These are phyloP conservation scores for Eucalyptus albens DNA, from an alignment of 345 rosid genomes.

Conservation along the genomic window DNA sequence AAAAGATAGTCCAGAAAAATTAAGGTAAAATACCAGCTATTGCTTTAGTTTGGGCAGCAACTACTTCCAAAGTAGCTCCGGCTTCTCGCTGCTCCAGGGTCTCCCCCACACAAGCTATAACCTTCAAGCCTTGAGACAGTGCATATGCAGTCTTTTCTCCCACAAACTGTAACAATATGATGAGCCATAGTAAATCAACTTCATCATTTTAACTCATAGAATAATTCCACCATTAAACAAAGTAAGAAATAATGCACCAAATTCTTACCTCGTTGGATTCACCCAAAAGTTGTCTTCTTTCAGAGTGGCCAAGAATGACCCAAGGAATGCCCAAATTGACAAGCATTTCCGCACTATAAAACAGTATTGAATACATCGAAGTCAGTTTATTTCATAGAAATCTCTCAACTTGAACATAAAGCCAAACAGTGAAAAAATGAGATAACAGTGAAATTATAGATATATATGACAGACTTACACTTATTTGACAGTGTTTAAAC, in stretches of 20 bases:
- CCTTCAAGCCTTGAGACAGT: constrained; percentile 80
- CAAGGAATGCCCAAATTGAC: constrained; percentile 67
- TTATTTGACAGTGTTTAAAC: not conserved
- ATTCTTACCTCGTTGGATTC: constrained; percentile 61
- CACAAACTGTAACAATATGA: constrained; percentile 48
- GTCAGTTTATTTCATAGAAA: not conserved
- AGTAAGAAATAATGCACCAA: not conserved
- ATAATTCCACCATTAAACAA: not conserved
- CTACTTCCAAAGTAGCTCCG: constrained; percentile 75
- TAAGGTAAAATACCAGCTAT: constrained; percentile 48
- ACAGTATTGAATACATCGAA: not conserved
- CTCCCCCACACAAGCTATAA: constrained; percentile 94
- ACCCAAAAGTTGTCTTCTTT: constrained; percentile 54
- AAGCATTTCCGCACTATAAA: constrained; percentile 86
- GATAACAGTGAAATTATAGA: not conserved
- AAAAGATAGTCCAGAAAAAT: not conserved
- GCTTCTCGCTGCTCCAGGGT: constrained; percentile 85
- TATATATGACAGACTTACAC: not conserved
- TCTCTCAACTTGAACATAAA: not conserved
- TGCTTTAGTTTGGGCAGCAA: constrained; percentile 90
- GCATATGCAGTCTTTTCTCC: constrained; percentile 93
- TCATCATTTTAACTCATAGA: not conserved
- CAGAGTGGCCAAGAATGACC: constrained; percentile 97
- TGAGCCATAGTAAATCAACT: not conserved
- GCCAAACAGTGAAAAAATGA: not conserved